Evolutionary conservation across 352 stramenopile species (phyloP), one percentile per base, ranked within the genome.

Genomic region (Phytophthora litchii): DNA sequence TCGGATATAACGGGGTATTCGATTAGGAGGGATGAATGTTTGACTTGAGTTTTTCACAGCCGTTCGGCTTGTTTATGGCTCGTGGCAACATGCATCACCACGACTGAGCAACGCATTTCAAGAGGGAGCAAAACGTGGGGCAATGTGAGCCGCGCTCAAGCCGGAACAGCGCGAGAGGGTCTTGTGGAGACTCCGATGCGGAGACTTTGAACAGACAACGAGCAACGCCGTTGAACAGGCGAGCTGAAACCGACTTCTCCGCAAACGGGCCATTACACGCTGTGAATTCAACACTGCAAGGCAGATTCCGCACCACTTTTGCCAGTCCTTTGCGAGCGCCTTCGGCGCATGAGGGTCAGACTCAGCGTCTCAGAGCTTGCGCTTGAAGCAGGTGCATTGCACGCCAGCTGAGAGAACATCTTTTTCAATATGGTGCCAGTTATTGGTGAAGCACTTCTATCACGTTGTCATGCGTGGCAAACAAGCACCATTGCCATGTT

Each of bases 81-180:
- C 19, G 34, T 37, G 47, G n/a, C 34, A 43, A 48, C 50, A 42
- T 48, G 32, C 35, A 32, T 23, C 25, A 48, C 36, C 23, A 48
- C 50, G 20, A 58, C 49, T 13, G 37, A 58, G 50, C 50, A 58
- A 58, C 50, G 37, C 25, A 10, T 21, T 44, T 21, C 52, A 52
- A 57, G 29, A 60, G 52, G 32, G 42, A 44, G 38, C 14, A 7
- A n/a, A 37, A 10, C 43, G 29, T 25, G 25, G 23, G 6, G 43
- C 1, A 16, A 37, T 25, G 23, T 29, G 38, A 29, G 9, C 17
- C 14, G 43, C 5, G 43, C 19, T 16, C 19, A 10, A 46, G 40
- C 19, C 16, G 29, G 29, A 11, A 17, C 37, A 44, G 17, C 8
- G 25, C 25, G 11, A 29, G n/a, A 48, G 42, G 11, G 17, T 44